A percentile compares a stretch with the other conserved stretches of the same genome.
phyloP scores from a whole-genome alignment of 176 grass and related monocot genomes.

The Lolium multiflorum region DNA sequence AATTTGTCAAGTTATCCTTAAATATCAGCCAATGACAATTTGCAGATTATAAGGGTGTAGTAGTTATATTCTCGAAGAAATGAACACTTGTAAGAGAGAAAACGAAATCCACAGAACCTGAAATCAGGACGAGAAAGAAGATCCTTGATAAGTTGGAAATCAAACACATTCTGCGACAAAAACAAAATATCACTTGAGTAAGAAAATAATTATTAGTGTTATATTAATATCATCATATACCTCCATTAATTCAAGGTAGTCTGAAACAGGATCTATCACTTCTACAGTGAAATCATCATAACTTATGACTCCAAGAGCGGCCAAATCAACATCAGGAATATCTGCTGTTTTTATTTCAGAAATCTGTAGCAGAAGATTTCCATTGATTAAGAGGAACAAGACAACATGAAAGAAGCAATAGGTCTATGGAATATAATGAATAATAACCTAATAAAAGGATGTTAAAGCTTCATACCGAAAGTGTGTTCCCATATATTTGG shows the following conservation, averaged over 20 bases:
- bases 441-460: constrained; percentile 23
- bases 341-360: constrained; percentile 84
- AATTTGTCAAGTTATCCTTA: not conserved
- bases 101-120: constrained; percentile 52
- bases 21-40: not conserved
- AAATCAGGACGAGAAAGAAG: constrained; percentile 88
- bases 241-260: constrained; percentile 94
- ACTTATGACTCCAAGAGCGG: constrained; percentile 61
- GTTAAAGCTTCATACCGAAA: constrained; percentile 59
- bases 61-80: constrained; percentile 8
- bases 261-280: constrained; percentile 89
- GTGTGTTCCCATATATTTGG: constrained; percentile 90
- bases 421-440: not conserved
- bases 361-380: constrained; percentile 65
- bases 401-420: constrained; percentile 18
- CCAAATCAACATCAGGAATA: constrained; percentile 82
- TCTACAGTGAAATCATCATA: constrained; percentile 77
- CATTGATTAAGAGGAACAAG: constrained; percentile 7
- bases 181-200: constrained; percentile 23
- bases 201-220: not conserved
- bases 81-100: constrained; percentile 13
- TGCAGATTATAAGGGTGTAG: not conserved
- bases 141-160: constrained; percentile 91
- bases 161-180: constrained; percentile 71
- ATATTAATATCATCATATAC: constrained; percentile 42